Percentiles rank a stretch among this genome's conserved stretches.
These are phyloP conservation scores for Dioszegia aurantiaca DNA, from an alignment of 768 basidiomycete genomes.

Conservation along the genomic window DNA sequence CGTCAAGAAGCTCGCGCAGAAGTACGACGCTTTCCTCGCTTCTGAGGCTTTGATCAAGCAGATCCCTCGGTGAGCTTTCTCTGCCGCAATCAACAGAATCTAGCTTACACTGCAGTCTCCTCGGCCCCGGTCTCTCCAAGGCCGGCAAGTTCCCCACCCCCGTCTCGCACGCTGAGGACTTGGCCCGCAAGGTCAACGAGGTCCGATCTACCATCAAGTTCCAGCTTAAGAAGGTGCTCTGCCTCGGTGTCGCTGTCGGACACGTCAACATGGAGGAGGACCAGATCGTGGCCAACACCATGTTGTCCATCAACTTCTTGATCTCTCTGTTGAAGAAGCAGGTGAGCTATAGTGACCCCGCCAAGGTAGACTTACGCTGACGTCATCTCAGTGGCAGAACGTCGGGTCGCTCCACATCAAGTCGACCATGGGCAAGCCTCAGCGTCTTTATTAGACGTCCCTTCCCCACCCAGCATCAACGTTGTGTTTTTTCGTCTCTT, in stretches of 20 bases:
- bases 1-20: slow-evolving; percentile 99
- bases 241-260: slow-evolving; percentile 97
- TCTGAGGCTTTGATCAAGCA: slow-evolving; percentile 98
- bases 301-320: slow-evolving; percentile 99
- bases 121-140: slow-evolving; percentile 99
- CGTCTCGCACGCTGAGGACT: slow-evolving; percentile 85
- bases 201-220: slow-evolving; percentile 99
- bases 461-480: not conserved
- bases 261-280: slow-evolving; percentile 97
- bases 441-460: slow-evolving; percentile 76
- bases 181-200: slow-evolving; percentile 83
- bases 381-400: slow-evolving; percentile 69
- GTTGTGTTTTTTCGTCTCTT: slow-evolving; percentile 8
- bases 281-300: slow-evolving; percentile 93
- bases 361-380: no score
- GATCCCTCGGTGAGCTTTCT: slow-evolving; percentile 65
- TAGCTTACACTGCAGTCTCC: slow-evolving; percentile 72
- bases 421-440: slow-evolving; percentile 97
- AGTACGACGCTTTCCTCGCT: slow-evolving; percentile 97
- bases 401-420: slow-evolving; percentile 98
- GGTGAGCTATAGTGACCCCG: slow-evolving; percentile 20
- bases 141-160: slow-evolving; percentile 99
- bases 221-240: slow-evolving; percentile 95
- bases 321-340: slow-evolving; percentile 96
- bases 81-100: not conserved